A percentile compares a stretch with the other conserved stretches of the same genome.
These are phyloP conservation scores for Fragosphaeria purpurea DNA, from an alignment of 2,329 filamentous ascomycete genomes.

Conservation along the genomic window DNA sequence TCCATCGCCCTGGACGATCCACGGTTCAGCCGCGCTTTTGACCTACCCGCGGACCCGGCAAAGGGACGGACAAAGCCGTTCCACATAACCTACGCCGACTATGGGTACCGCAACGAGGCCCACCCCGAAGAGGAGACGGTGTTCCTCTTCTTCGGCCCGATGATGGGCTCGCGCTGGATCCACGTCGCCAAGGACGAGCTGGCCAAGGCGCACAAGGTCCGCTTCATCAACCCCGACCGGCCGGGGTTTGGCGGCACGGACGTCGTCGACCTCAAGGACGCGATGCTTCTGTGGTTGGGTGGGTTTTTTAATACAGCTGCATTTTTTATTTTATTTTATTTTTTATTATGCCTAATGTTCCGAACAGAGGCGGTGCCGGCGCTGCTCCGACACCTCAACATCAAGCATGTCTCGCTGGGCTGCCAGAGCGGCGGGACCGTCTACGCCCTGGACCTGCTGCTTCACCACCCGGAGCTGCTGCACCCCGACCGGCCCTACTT, in stretches of 20 bases:
- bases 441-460: constrained; percentile 21
- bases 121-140: constrained; percentile 18
- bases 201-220: constrained; percentile 21
- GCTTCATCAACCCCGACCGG: constrained; percentile 23
- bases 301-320: not conserved
- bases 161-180: constrained; percentile 21
- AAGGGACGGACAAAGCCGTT: constrained; percentile 9
- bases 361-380: constrained; percentile 15
- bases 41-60: constrained; percentile 14
- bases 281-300: constrained; percentile 20
- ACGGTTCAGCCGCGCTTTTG: constrained; percentile 18
- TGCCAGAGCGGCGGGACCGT: constrained; percentile 22
- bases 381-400: constrained; percentile 22
- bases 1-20: constrained; percentile 11
- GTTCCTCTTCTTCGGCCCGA: constrained; percentile 20
- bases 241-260: constrained; percentile 27
- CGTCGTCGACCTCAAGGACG: constrained; percentile 13
- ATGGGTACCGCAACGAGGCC: constrained; percentile 20
- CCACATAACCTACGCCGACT: constrained; percentile 21
- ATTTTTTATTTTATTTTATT: not conserved
- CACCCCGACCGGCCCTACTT: constrained; percentile 17
- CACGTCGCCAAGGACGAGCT: constrained; percentile 23
- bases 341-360: no score
- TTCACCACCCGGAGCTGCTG: constrained; percentile 20
- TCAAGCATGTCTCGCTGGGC: constrained; percentile 20